Evolutionary conservation across 495 filamentous ascomycete species (phyloP).

Genomic region (Podospora conica): DNA sequence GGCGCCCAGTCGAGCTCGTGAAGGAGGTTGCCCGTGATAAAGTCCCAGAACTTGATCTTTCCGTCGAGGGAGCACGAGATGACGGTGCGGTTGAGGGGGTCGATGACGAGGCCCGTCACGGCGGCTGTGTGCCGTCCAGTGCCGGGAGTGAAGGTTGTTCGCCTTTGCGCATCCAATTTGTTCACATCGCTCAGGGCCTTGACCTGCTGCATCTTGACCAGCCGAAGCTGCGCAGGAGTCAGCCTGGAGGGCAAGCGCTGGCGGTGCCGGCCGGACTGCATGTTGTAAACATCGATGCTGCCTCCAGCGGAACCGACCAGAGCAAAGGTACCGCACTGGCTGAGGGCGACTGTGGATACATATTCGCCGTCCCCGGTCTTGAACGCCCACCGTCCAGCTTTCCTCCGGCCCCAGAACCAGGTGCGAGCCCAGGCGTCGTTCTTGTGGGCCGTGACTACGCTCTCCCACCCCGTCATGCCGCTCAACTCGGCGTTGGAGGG

Average conservation of each 20-base stretch:
- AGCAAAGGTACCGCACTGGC: constrained; percentile 88
- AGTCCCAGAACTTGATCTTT: constrained; percentile 98
- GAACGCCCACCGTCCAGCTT: constrained; percentile 88
- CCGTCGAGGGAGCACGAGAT: constrained; percentile 86
- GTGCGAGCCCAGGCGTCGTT: constrained; percentile 79
- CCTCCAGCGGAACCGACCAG: constrained; percentile 81
- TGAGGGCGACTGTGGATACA: constrained; percentile 83
- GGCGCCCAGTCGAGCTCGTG: constrained; percentile 82
- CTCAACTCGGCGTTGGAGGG: constrained; percentile 53
- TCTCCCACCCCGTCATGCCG: constrained; percentile 87
- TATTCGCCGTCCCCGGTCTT: constrained; percentile 76
- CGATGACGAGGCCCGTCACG: constrained; percentile 79
- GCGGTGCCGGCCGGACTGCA: constrained; percentile 84
- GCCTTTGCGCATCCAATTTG: constrained; percentile 38
- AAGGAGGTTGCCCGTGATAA: constrained; percentile 66
- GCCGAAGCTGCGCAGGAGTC: constrained; percentile 57
- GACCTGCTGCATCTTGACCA: constrained; percentile 51
- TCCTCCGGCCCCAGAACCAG: constrained; percentile 96
- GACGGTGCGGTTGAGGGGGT: constrained; percentile 73
- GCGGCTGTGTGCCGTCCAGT: constrained; percentile 67
- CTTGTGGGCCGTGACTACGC: constrained; percentile 88
- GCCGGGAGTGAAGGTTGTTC: constrained; percentile 38
- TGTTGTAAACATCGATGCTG: constrained; percentile 86
- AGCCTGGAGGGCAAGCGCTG: constrained; percentile 74
- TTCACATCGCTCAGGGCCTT: constrained; percentile 41